A percentile compares a stretch with the other conserved stretches of the same genome.
phyloP scores from a whole-genome alignment of 345 rosid species.

The Hypericum perforatum region DNA sequence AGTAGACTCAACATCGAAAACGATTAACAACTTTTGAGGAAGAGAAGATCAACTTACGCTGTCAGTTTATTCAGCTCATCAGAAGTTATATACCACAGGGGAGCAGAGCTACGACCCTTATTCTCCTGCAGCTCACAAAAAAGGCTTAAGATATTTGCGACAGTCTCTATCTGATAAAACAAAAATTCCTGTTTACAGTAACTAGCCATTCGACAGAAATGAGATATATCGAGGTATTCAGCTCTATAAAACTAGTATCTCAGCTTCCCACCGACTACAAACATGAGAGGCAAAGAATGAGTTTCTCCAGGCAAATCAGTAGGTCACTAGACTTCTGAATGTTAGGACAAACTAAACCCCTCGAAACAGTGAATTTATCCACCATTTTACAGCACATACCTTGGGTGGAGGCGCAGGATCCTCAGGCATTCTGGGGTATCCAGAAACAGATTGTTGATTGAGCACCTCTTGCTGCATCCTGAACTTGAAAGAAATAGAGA shows the following conservation, averaged over 20 bases:
- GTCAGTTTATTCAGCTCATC: constrained; percentile 63
- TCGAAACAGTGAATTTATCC: too few species aligned
- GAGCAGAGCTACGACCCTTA: constrained; percentile 65
- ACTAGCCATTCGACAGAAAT: too few species aligned
- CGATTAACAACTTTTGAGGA: neutral
- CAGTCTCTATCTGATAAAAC: too few species aligned
- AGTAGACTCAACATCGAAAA: neutral
- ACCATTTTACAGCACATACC: constrained; percentile 29
- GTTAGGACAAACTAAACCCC: too few species aligned
- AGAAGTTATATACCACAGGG: constrained; percentile 58
- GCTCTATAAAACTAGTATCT: too few species aligned
- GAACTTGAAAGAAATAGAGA: constrained; percentile 10
- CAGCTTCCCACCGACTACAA: too few species aligned
- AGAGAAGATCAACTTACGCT: constrained; percentile 38
- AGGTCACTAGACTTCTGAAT: too few species aligned
- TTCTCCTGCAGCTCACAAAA: constrained; percentile 49
- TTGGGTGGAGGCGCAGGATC: constrained; percentile 47
- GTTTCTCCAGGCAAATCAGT: too few species aligned
- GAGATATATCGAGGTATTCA: too few species aligned
- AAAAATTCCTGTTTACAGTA: too few species aligned
- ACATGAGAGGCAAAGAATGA: neutral
- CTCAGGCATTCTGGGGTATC: constrained; percentile 31
- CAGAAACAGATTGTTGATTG: constrained; percentile 20
- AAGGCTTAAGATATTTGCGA: too few species aligned
- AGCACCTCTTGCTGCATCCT: constrained; percentile 39